Conservation (phyloP, 148 eudicot genomes). For the Rhododendron ferrugineum region DNA sequence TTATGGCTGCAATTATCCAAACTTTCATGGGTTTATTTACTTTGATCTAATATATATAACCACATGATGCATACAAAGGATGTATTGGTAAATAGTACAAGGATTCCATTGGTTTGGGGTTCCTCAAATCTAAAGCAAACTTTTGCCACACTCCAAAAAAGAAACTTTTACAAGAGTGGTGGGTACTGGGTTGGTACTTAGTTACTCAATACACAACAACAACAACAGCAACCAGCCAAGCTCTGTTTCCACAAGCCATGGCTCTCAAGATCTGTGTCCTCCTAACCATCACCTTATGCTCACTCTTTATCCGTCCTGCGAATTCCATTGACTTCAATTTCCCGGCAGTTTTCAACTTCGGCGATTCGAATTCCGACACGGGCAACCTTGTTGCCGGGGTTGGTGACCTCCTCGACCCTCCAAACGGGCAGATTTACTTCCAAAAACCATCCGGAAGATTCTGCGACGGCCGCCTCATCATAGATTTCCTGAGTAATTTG, state of each 20-base stretch:
- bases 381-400: constrained; percentile 69
- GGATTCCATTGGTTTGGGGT: constrained; percentile 10
- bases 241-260: constrained; percentile 30
- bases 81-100: neutral
- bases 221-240: neutral
- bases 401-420: constrained; percentile 46
- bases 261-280: constrained; percentile 23
- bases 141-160: constrained; percentile 25
- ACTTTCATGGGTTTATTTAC: neutral
- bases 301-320: constrained; percentile 22
- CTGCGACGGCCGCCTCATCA: constrained; percentile 86
- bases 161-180: constrained; percentile 12
- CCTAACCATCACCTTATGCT: constrained; percentile 24
- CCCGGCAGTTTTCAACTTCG: constrained; percentile 93
- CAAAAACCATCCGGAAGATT: constrained; percentile 78
- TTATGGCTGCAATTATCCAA: neutral
- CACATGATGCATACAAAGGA: neutral
- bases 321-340: constrained; percentile 55
- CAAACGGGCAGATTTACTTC: constrained; percentile 84
- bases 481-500: constrained; percentile 63
- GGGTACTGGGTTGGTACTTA: constrained; percentile 19
- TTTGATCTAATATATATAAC: too few relatives aligned
- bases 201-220: constrained; percentile 17
- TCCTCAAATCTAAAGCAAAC: constrained; percentile 37
- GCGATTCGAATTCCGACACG: constrained; percentile 93